Evolutionary conservation across 2,329 filamentous ascomycete genomes (phyloP), one percentile per base, ranked within the genome.

Genomic region (Tolypocladium guangdongense): DNA sequence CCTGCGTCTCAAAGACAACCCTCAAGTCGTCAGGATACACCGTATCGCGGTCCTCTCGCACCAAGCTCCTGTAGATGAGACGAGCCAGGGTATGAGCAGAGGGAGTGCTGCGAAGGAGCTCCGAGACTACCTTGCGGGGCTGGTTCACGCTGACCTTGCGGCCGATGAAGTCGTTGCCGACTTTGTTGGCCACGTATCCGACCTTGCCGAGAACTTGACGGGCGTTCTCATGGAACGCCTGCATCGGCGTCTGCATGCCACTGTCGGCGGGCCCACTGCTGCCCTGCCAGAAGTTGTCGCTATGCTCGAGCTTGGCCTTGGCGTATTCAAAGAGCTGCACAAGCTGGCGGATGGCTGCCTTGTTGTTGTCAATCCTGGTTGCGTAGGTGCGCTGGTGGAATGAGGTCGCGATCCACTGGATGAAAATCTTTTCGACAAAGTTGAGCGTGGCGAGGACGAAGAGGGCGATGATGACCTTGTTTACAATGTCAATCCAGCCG

Each of bases 341-440:
- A 12, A 82, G 68, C 52, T 75, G 77, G 12, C 70, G 82, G 54
- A 96, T 90, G 64, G 95, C 88, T 58, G 91, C 90, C 66, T 95
- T 95, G 75, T 96, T 95, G 68, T 92, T 78, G 57, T 93, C 89
- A 62, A 96, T 96, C 18, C 92, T 79, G 61, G 92, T 89, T 27
- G 88, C 84, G 63, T 97, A 97, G 0, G 92, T 96, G 46, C 92
- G 82, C 54, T 88, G 76, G 67, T 97, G 92, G 70, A 97, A 97
- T 57, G 87, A 90, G 54, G 91, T 91, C 35, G 92, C 91, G 60
- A 97, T 95, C 71, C 95, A 85, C 65, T 96, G 91, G 53, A 96
- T 95, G 60, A 95, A 80, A 56, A 96, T 87, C 74, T 96, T 97
- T 69, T 96, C 91, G 51, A 86, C 76, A 56, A 93, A 86, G 69